Evolutionary conservation across 106 monocot species (phyloP).

Genomic region (Allium cepa): DNA sequence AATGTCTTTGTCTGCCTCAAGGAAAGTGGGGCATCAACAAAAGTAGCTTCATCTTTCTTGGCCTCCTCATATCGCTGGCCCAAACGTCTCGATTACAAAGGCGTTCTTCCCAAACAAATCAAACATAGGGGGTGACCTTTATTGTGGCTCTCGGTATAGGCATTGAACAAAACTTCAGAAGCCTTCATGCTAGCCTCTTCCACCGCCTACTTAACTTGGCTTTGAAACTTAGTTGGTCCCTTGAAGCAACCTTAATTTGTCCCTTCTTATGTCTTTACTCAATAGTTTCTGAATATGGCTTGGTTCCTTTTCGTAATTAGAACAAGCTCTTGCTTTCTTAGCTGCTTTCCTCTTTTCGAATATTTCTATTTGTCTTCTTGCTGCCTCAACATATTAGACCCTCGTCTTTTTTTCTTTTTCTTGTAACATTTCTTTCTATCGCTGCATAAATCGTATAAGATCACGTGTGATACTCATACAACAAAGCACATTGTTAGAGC

Average conservation of each 20-base stretch:
- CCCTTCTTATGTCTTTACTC: constrained; percentile 57
- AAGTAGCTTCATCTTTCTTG: no score
- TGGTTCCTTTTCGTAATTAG: constrained; percentile 34
- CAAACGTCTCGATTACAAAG: no score
- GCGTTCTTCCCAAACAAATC: no score
- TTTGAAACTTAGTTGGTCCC: no score
- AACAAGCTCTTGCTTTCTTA: neutral
- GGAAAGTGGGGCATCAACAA: no score
- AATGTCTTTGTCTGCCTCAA: no score
- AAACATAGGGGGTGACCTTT: no score
- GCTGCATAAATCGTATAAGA: constrained; percentile 27
- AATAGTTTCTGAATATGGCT: constrained; percentile 79
- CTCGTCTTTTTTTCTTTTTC: constrained; percentile 69
- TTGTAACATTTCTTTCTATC: constrained; percentile 74
- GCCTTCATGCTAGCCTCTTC: no score
- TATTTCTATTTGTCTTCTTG: neutral
- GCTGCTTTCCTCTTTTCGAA: constrained; percentile 33
- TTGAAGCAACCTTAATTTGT: constrained; percentile 61
- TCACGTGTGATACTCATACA: neutral
- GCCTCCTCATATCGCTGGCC: no score
- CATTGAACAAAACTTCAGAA: no score
- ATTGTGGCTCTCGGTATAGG: no score
- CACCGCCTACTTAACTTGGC: no score
- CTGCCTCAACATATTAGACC: constrained; percentile 60
- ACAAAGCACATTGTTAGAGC: neutral